A percentile compares a stretch with the other conserved stretches of the same genome.
Evolutionary conservation across 495 filamentous ascomycete species (phyloP).

Genomic region (Podospora bellae-mahoneyi): DNA sequence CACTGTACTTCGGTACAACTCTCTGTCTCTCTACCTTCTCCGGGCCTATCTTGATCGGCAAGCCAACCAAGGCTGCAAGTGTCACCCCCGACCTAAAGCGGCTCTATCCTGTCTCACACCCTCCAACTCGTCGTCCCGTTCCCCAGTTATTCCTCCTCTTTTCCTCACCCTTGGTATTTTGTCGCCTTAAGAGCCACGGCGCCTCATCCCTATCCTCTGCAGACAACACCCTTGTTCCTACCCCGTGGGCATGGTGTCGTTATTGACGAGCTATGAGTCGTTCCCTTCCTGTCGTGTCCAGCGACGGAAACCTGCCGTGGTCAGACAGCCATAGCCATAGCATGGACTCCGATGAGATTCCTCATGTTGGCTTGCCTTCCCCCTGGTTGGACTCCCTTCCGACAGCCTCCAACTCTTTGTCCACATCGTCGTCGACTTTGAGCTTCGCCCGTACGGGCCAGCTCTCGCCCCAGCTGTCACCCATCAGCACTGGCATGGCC

Average conservation of each 20-base stretch:
- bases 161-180: conserved; percentile 9
- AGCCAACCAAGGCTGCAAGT: conserved; percentile 4
- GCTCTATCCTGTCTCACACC: conserved; percentile 7
- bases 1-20: not conserved
- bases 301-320: conserved; percentile 43
- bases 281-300: conserved; percentile 38
- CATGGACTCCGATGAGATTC: conserved; percentile 43
- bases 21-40: conserved; percentile 2
- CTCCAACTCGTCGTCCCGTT: not conserved
- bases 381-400: conserved; percentile 39
- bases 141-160: conserved; percentile 3
- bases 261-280: conserved; percentile 46
- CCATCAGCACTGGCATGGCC: conserved; percentile 49
- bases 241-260: conserved; percentile 35
- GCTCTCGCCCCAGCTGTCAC: conserved; percentile 34
- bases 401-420: conserved; percentile 15
- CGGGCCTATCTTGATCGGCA: conserved; percentile 8
- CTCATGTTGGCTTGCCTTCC: conserved; percentile 36
- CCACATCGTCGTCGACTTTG: conserved; percentile 24
- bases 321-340: conserved; percentile 43
- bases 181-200: conserved; percentile 22
- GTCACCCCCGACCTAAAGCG: conserved; percentile 11
- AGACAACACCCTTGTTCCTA: conserved; percentile 7
- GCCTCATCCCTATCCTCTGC: conserved; percentile 13
- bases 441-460: conserved; percentile 41